phyloP scores from a whole-genome alignment of 108 stramenopile species.

The Cyclotella distinguenda region DNA sequence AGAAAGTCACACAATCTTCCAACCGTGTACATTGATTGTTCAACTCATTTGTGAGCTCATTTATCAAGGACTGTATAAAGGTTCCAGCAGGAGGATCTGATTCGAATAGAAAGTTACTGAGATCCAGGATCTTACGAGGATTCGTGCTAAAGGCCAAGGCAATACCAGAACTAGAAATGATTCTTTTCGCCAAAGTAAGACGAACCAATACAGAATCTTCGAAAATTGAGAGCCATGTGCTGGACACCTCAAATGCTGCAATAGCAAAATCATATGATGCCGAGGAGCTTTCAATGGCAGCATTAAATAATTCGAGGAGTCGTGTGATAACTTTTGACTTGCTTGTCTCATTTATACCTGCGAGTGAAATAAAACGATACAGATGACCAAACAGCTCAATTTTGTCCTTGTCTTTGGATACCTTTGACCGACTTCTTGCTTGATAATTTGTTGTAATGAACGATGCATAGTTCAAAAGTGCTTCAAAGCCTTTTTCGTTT shows the following conservation, averaged over 20 bases:
- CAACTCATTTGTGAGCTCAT: neutral
- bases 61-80: slow-evolving; percentile 3
- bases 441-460: too few relatives aligned
- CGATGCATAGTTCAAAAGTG: too few relatives aligned
- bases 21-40: neutral
- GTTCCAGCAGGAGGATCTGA: neutral
- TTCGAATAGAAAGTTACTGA: neutral
- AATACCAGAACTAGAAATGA: slow-evolving; percentile 5
- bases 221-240: neutral
- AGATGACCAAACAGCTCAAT: too few relatives aligned
- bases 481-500: too few relatives aligned
- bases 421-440: too few relatives aligned
- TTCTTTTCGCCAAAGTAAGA: neutral
- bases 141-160: neutral
- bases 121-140: neutral
- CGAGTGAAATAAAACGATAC: too few relatives aligned
- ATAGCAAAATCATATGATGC: slow-evolving; percentile 10
- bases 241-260: neutral
- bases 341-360: too few relatives aligned
- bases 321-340: too few relatives aligned
- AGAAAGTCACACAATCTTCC: neutral
- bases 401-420: too few relatives aligned
- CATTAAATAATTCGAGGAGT: too few relatives aligned
- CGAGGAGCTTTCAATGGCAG: too few relatives aligned
- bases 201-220: neutral